A percentile compares a stretch with the other conserved stretches of the same genome.
These are phyloP conservation scores for Creolimax fragrantissima DNA, from an alignment of 78 protist species.

Conservation along the genomic window DNA sequence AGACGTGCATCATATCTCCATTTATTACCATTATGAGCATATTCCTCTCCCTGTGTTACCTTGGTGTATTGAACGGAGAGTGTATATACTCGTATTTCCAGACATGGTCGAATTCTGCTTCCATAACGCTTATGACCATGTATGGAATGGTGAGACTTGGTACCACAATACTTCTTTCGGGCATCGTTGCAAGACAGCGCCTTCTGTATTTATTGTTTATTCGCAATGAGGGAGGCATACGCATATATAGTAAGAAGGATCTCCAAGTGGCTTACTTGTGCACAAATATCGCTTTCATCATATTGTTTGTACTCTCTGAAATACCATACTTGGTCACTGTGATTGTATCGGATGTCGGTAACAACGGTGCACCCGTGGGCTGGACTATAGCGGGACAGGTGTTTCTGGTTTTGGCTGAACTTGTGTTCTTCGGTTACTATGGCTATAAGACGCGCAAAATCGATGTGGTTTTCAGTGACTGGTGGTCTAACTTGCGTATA, in stretches of 20 bases:
- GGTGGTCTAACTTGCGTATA: background rate
- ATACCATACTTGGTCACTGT: background rate
- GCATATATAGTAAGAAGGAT: background rate
- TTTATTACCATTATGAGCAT: background rate
- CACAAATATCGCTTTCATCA: background rate
- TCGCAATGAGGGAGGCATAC: background rate
- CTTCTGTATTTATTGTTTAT: background rate
- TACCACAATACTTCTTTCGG: background rate
- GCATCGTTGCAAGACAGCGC: background rate
- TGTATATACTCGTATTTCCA: background rate
- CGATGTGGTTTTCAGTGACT: background rate
- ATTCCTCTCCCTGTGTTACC: background rate
- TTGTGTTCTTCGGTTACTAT: background rate
- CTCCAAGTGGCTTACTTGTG: background rate
- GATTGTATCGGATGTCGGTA: background rate
- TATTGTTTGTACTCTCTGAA: background rate
- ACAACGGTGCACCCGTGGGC: background rate
- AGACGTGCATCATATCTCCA: background rate
- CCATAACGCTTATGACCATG: background rate
- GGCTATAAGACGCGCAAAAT: background rate
- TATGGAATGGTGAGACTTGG: background rate
- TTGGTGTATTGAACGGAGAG: background rate
- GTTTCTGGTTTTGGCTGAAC: background rate
- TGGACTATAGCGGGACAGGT: background rate
- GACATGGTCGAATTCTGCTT: background rate